A percentile compares a stretch with the other conserved stretches of the same genome.
Conservation (phyloP, 768 basidiomycete genomes). For the Hericium rajendrae region DNA sequence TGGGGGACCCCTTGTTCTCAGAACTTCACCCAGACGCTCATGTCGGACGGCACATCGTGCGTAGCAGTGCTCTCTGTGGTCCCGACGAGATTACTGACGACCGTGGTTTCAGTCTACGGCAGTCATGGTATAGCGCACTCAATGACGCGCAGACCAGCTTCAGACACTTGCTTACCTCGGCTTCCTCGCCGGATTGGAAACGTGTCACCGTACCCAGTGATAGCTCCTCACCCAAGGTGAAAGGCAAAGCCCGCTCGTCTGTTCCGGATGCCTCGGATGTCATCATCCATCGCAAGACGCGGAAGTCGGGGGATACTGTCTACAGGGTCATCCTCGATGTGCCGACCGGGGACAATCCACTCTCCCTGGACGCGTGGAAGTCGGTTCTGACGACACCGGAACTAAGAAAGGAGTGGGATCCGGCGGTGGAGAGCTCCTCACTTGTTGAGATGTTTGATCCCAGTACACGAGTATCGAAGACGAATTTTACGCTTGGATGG, state of each 20-base stretch:
- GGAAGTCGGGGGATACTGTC: conserved; percentile 64
- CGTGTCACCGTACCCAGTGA: conserved; percentile 46
- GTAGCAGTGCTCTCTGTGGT: conserved; percentile 6
- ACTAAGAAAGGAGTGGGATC: conserved; percentile 86
- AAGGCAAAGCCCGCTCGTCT: conserved; percentile 51
- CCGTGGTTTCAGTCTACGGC: conserved; percentile 48
- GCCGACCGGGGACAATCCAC: conserved; percentile 41
- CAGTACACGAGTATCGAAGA: conserved; percentile 77
- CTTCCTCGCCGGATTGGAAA: conserved; percentile 71
- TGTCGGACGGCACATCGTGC: conserved; percentile 50
- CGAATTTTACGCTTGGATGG: conserved; percentile 91
- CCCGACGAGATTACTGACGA: neutral
- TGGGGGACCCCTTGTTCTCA: neutral
- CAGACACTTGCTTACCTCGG: conserved; percentile 64
- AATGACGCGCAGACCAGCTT: conserved; percentile 69
- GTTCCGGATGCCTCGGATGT: conserved; percentile 64
- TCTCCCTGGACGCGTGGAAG: conserved; percentile 70
- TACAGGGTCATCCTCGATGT: conserved; percentile 80
- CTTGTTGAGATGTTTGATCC: conserved; percentile 82
- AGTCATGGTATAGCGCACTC: conserved; percentile 75
- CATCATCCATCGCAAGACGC: conserved; percentile 62
- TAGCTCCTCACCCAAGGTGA: conserved; percentile 33
- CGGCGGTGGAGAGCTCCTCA: conserved; percentile 78
- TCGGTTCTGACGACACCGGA: conserved; percentile 80
- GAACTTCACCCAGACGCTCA: neutral